Evolutionary conservation across 2,329 filamentous ascomycete genomes (phyloP), one percentile per base, ranked within the genome.

Genomic region (Talaromyces rugulosus): DNA sequence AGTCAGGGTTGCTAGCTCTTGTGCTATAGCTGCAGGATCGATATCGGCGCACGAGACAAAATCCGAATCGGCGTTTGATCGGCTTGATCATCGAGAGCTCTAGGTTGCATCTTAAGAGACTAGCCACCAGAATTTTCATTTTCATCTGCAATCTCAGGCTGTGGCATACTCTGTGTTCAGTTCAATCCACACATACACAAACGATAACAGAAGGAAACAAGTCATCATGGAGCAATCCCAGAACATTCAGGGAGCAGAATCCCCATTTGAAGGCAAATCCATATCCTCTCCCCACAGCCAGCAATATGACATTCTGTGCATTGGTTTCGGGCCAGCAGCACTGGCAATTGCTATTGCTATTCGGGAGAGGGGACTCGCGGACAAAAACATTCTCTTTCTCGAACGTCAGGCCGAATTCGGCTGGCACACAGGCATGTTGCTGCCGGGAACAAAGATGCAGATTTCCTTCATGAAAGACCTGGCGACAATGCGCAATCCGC

Each of bases 381-480:
- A 18, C 34, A n/a, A 60, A 30, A 62, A 59, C 9, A 47, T 63
- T 6, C 5, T 63, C 1, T 63, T 63, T 14, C 58, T 63, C 7
- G 62, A 63, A 36, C 62, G 62, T 16, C 62, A 63, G 36, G 23
- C 42, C 27, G 58, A 63, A 44, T 63, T 63, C 28, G 62, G 62
- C 28, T 63, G 62, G 62, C 62, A 63, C 27, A 63, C 62, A 2
- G 62, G 62, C 5, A 63, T 63, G 62, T 44, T 63, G 31, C 58
- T 63, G 8, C 62, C 62, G 8, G 62, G 62, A 5, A 58, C 62
- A 18, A 60, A 60, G 36, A 60, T 63, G 62, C 62, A 63, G 27
- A 63, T 63, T 9, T 63, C 62, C 12, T 63, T 63, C 50, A 57
- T 63, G 62, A 63, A 63, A 50, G 62, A 63, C 31, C 14, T 63